Evolutionary conservation across 1,139 yeast genomes (phyloP), one percentile per base, ranked within the genome.

Genomic region (Yamadazyma trypodendri): DNA sequence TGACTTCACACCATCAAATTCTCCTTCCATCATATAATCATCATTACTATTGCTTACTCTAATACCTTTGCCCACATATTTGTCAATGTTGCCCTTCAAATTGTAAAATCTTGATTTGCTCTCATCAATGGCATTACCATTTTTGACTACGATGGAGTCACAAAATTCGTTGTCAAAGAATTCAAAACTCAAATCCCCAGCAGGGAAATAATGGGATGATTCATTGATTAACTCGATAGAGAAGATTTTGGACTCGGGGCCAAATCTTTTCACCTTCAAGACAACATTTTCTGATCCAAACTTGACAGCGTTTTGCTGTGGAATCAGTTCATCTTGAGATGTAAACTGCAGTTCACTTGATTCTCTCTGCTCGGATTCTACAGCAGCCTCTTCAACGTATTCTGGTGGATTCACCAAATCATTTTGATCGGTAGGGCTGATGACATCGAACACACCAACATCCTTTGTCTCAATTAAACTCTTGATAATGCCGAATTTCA

Each of bases 41-140:
- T 51, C 49, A 23, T 52, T 51, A 1, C 50, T 40, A 12, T 55
- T 48, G 2, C 45, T 40, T 25, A 65, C 51, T 42, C 47, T 56
- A 24, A 65, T 49, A 10, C 43, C 50, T 39, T 51, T 51, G 16
- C 45, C 52, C 11, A 46, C 31, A 17, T 46, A 48, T 28, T 41
- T 43, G 25, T 46, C 50, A 24, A 57, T 47, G 28, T 51, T 50
- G 8, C 52, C 48, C 16, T 51, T 61, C 37, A 63, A 54, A 39
- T 62, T 62, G 42, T 57, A 64, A 38, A 54, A 58, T 37, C 61
- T 61, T 27, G 56, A 55, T 45, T 60, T 63, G 8, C 57, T 57
- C 6, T 62, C 56, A 34, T 48, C 55, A 34, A 66, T 54, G 13
- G 54, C 50, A 35, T 51, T 55, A 2, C 67, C 63, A 40, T 56